Percentiles rank a stretch among this genome's conserved stretches.
phyloP scores from a whole-genome alignment of 1,284 basidiomycete species.

The Peniophora sp. region DNA sequence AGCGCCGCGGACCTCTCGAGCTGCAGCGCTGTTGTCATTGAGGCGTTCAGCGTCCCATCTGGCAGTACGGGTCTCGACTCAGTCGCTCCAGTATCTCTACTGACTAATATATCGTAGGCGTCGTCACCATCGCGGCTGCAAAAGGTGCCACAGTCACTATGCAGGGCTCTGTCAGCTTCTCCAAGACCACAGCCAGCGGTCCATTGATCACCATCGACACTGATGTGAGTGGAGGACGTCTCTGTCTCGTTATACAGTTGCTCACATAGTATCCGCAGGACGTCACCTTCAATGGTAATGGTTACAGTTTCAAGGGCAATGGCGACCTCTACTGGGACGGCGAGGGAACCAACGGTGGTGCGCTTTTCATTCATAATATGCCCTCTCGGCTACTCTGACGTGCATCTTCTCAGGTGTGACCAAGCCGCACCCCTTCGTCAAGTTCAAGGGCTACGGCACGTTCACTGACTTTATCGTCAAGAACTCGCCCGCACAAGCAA shows the following conservation, averaged over 20 bases:
- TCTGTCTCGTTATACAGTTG: too few species aligned
- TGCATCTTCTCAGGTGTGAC: conserved; percentile 16
- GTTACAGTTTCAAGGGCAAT: conserved; percentile 30
- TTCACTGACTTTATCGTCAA: conserved; percentile 30
- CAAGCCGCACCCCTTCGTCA: conserved; percentile 32
- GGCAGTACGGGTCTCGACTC: conserved; percentile 7
- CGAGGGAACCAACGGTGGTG: conserved; percentile 26
- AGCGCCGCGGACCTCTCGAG: too few species aligned
- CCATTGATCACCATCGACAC: too few species aligned
- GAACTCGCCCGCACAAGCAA: conserved; percentile 10
- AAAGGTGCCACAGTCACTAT: conserved; percentile 19
- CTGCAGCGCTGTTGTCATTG: conserved; percentile 40
- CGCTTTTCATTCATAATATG: too few species aligned
- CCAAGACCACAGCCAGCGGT: conserved; percentile 17
- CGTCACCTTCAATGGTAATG: conserved; percentile 28
- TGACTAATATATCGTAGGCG: conserved; percentile 6
- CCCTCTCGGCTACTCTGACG: too few species aligned
- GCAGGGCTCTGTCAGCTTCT: conserved; percentile 25
- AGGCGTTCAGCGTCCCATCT: conserved; percentile 31
- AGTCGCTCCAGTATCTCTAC: too few species aligned
- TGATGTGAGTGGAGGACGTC: too few species aligned
- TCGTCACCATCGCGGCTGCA: conserved; percentile 19
- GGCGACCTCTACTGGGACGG: conserved; percentile 26
- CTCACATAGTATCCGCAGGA: too few species aligned
- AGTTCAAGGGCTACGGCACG: conserved; percentile 44